Evolutionary conservation across 495 filamentous ascomycete species (phyloP).

Genomic region (Xanthoparmelia taractica): DNA sequence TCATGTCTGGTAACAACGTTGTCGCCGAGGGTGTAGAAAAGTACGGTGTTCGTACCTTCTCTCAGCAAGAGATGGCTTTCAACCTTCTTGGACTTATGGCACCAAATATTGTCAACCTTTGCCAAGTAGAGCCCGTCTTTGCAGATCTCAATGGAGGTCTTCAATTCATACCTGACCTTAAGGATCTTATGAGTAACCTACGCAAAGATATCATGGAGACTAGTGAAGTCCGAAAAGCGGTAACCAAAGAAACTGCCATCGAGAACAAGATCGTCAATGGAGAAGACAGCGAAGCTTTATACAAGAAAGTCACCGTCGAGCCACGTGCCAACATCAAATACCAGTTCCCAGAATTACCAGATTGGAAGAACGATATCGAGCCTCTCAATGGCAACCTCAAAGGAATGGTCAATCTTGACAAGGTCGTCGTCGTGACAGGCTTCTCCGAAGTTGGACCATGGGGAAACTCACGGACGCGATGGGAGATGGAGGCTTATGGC

Average conservation of each 20-base stretch:
- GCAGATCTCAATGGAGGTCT: constrained; percentile 96
- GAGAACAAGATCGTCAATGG: constrained; percentile 98
- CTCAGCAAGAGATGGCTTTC: constrained; percentile 99
- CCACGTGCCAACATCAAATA: constrained; percentile 97
- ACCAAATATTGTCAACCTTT: constrained; percentile 86
- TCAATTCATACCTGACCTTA: constrained; percentile 96
- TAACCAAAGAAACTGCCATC: constrained; percentile 90
- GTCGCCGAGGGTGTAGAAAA: constrained; percentile 95
- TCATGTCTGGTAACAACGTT: constrained; percentile 98
- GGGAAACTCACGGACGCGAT: constrained; percentile 95
- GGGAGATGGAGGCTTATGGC: constrained; percentile 98
- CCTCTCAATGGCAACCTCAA: constrained; percentile 80
- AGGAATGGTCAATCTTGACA: constrained; percentile 97
- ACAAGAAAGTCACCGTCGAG: constrained; percentile 86
- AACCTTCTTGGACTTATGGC: constrained; percentile 96
- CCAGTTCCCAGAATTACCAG: constrained; percentile 79
- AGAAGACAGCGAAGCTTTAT: constrained; percentile 81
- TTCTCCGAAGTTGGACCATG: constrained; percentile 95
- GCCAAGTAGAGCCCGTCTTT: constrained; percentile 90
- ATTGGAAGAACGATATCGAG: constrained; percentile 86
- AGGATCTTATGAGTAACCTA: constrained; percentile 81
- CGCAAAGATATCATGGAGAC: constrained; percentile 90
- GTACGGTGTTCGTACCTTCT: constrained; percentile 95
- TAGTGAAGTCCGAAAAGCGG: constrained; percentile 84
- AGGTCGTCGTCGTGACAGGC: constrained; percentile 93